Evolutionary conservation across 306 rosid species (phyloP).

Genomic region (Canavalia ensiformis): DNA sequence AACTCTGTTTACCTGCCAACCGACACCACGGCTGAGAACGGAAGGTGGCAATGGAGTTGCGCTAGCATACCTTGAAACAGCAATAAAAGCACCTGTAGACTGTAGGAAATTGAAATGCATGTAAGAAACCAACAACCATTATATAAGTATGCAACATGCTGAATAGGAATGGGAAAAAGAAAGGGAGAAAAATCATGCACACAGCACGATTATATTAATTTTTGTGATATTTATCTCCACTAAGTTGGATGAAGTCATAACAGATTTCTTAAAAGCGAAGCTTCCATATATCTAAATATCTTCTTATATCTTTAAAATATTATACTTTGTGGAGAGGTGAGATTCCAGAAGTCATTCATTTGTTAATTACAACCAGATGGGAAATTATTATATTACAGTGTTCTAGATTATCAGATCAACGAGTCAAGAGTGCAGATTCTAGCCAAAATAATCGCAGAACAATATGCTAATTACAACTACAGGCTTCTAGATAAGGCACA

Average conservation of each 20-base stretch:
- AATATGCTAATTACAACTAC: constrained; percentile 5
- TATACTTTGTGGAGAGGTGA: not conserved
- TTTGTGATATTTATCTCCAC: not conserved
- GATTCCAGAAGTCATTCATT: not conserved
- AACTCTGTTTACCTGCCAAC: constrained; percentile 85
- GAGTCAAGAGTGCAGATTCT: constrained; percentile 5
- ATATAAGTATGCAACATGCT: not conserved
- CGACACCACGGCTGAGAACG: constrained; percentile 90
- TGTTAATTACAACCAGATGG: constrained; percentile 5
- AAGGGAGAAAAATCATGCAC: not conserved
- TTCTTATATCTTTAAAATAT: not conserved
- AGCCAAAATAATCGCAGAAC: constrained; percentile 21
- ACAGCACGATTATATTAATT: not conserved
- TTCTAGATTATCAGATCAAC: constrained; percentile 21
- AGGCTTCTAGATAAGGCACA: not conserved
- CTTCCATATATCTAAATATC: not conserved
- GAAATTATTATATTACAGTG: not conserved
- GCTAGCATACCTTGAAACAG: constrained; percentile 90
- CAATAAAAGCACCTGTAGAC: constrained; percentile 89
- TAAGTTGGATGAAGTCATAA: constrained; percentile 8
- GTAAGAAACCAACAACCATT: constrained; percentile 31
- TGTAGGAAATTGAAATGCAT: constrained; percentile 48
- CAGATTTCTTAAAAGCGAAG: not conserved
- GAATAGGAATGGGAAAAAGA: not conserved
- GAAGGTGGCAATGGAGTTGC: constrained; percentile 97